Evolutionary conservation across 305 asterid genomes (phyloP), one percentile per base, ranked within the genome.

Genomic region (Nicotiana rustica): DNA sequence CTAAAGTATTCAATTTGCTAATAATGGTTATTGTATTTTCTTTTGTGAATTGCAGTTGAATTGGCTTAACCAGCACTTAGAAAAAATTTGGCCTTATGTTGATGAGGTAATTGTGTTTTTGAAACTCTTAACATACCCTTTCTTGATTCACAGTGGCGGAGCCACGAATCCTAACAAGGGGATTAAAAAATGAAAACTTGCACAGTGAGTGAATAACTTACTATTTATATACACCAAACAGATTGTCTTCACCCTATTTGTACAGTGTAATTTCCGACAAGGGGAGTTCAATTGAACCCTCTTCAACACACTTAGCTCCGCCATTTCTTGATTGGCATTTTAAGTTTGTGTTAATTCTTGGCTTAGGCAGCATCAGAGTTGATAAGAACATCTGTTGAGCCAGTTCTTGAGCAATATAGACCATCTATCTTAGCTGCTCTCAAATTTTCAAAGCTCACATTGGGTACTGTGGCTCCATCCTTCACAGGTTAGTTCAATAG

Each of bases 381-480:
- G 52, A 92, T 96, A 86, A 90, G 98, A 82, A 90, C 85, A 88
- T 90, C 95, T 0, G 93, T 92, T 57, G 99, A 96, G 90, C 99
- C 98, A 76, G 87, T 91, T 83, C 93, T 96, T 61, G 97, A 94
- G 92, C 93, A 92, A 82, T 94, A 96, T 36, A 88, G 94, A 69
- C 99, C 99, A 3, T 88, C 91, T 59, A 59, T 96, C 80, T 82
- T 96, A 86, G 90, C 95, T 84, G 90, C 98, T 88, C 88, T 96
- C 81, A 94, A 91, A 88, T 96, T 96, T 77, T 96, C 99, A 18
- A 94, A 87, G 77, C 85, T 96, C 78, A 96, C 99, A 78, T 93
- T 96, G 36, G 99, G 99, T 69, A 93, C 98, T 19, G 97, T 94
- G 59, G 94, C 98, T 67, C 99, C 98, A 25, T 91, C 92, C 38